phyloP scores from a whole-genome alignment of 2,329 filamentous ascomycete species.

The Dactylella cylindrospora region DNA sequence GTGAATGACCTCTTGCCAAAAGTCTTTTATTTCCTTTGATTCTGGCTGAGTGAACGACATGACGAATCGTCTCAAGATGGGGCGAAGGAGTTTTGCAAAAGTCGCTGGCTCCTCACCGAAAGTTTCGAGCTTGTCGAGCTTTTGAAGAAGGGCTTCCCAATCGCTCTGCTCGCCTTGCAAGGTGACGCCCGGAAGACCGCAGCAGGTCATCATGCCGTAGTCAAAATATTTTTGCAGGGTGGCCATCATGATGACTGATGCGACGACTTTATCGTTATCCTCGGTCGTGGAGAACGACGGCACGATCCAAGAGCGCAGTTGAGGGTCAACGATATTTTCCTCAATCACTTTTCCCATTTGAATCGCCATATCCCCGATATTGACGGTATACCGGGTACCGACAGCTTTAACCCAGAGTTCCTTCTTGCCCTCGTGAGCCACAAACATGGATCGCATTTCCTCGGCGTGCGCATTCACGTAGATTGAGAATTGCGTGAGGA shows the following conservation, averaged over 20 bases:
- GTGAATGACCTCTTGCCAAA: conserved; percentile 54
- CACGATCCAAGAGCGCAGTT: conserved; percentile 57
- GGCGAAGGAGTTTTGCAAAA: conserved; percentile 54
- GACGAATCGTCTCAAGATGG: conserved; percentile 57
- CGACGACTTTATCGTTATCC: conserved; percentile 53
- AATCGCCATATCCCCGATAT: conserved; percentile 50
- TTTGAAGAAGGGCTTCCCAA: conserved; percentile 54
- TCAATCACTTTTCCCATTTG: conserved; percentile 53
- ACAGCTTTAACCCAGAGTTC: conserved; percentile 51
- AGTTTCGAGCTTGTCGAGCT: conserved; percentile 54
- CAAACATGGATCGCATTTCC: conserved; percentile 54
- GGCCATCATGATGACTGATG: conserved; percentile 59
- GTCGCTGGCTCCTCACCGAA: conserved; percentile 55
- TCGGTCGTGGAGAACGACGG: conserved; percentile 60
- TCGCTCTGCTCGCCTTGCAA: conserved; percentile 57
- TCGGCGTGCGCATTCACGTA: conserved; percentile 57
- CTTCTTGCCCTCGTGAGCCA: conserved; percentile 54
- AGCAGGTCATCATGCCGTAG: conserved; percentile 50
- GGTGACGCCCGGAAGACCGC: conserved; percentile 60
- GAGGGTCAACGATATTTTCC: conserved; percentile 53
- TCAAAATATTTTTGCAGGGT: conserved; percentile 58
- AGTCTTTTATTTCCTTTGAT: conserved; percentile 51
- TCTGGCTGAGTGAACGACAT: conserved; percentile 54
- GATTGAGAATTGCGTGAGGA: conserved; percentile 56
- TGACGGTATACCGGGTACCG: conserved; percentile 46